Evolutionary conservation across 75 land plant genomes (phyloP).

Genomic region (Sequoia sempervirens): DNA sequence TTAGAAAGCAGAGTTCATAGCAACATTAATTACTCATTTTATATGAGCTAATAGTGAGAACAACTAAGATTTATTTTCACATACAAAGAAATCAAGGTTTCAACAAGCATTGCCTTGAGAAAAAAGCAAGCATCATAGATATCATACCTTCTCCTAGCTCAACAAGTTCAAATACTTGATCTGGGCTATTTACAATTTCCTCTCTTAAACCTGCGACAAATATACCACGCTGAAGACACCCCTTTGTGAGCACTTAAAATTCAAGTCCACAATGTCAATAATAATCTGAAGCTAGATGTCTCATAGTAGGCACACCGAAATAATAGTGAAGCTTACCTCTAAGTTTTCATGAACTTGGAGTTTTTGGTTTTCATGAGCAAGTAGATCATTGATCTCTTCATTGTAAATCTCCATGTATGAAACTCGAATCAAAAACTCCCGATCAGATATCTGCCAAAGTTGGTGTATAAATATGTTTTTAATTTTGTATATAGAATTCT

Average conservation of each 20-base stretch:
- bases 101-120: neutral
- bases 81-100: neutral
- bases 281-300: neutral
- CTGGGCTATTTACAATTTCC: conserved; percentile 84
- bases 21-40: neutral
- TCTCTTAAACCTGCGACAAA: conserved; percentile 94
- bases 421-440: conserved; percentile 93
- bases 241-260: conserved; percentile 1
- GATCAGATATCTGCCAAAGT: conserved; percentile 44
- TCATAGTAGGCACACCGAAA: neutral
- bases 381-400: conserved; percentile 95
- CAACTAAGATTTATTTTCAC: neutral
- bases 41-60: neutral
- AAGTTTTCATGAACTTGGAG: conserved; percentile 90
- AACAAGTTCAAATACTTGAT: conserved; percentile 79
- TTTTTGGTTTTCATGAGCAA: conserved; percentile 75
- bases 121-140: neutral
- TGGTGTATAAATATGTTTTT: neutral
- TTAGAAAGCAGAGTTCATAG: neutral
- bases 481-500: neutral
- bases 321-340: conserved; percentile 44
- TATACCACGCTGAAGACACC: conserved; percentile 64
- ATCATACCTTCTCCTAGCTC: conserved; percentile 83
- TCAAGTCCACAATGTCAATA: neutral
- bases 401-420: conserved; percentile 99